Percentiles rank a stretch among this genome's conserved stretches.
phyloP scores from a whole-genome alignment of 345 rosid species.

The Citropsis articulata region DNA sequence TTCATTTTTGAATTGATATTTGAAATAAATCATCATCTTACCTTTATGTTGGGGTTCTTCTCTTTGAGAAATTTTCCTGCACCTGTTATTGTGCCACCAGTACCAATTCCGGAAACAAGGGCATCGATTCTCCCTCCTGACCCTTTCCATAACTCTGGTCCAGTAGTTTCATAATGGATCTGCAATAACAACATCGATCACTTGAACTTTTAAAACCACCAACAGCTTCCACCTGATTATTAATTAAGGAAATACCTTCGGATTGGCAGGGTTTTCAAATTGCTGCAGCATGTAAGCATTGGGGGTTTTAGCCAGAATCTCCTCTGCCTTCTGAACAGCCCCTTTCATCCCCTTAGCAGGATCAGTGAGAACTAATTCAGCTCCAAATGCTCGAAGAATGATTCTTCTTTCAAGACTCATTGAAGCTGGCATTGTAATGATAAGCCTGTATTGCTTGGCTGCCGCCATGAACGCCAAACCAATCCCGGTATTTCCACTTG shows the following conservation, averaged over 20 bases:
- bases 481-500: slow-evolving; percentile 96
- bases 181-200: slow-evolving; percentile 14
- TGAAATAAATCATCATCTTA: slow-evolving; percentile 17
- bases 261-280: slow-evolving; percentile 90
- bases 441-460: slow-evolving; percentile 76
- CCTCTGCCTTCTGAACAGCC: slow-evolving; percentile 88
- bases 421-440: slow-evolving; percentile 91
- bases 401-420: slow-evolving; percentile 93
- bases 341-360: slow-evolving; percentile 96
- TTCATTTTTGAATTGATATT: background rate
- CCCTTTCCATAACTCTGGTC: slow-evolving; percentile 93
- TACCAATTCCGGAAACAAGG: slow-evolving; percentile 88
- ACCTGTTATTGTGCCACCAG: slow-evolving; percentile 95
- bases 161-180: slow-evolving; percentile 92
- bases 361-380: slow-evolving; percentile 77
- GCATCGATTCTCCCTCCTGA: slow-evolving; percentile 80
- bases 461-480: slow-evolving; percentile 93
- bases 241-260: slow-evolving; percentile 48
- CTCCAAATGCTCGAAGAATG: slow-evolving; percentile 91
- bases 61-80: slow-evolving; percentile 83
- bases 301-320: slow-evolving; percentile 71
- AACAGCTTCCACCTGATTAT: slow-evolving; percentile 3
- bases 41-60: slow-evolving; percentile 72
- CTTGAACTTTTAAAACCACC: background rate
- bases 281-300: slow-evolving; percentile 87